phyloP scores from a whole-genome alignment of 768 basidiomycete species.

The Tricholoma hemisulphureum region DNA sequence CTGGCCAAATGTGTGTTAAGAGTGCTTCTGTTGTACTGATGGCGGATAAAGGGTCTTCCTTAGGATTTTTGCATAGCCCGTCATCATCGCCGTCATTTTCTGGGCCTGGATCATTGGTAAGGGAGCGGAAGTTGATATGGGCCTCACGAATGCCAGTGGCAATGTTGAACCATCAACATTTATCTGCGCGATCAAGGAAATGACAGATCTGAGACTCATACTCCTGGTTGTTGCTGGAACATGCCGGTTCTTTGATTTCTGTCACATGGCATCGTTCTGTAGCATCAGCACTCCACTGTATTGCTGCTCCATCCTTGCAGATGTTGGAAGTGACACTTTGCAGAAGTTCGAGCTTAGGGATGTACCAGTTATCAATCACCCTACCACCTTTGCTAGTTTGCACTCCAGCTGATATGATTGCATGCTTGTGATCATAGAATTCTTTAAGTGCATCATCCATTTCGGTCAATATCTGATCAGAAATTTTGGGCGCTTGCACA shows the following conservation, averaged over 20 bases:
- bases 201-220: conserved; percentile 9
- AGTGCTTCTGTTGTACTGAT: neutral
- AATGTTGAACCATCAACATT: conserved; percentile 7
- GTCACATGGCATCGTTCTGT: conserved; percentile 10
- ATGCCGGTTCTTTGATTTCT: conserved; percentile 7
- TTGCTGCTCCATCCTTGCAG: conserved; percentile 2
- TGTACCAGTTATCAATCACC: neutral
- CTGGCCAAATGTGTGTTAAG: neutral
- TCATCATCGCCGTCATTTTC: conserved; percentile 1
- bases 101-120: neutral
- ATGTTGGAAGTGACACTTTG: conserved; percentile 1
- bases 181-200: conserved; percentile 8
- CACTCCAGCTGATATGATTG: neutral
- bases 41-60: neutral
- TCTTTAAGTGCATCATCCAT: neutral
- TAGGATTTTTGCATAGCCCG: neutral
- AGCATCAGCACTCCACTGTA: conserved; percentile 6
- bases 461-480: neutral
- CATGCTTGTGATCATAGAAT: neutral
- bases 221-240: conserved; percentile 5
- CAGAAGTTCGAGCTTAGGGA: neutral
- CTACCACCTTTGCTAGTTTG: neutral
- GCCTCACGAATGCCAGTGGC: conserved; percentile 6
- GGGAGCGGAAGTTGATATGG: neutral
- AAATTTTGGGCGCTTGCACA: neutral